Conservation (phyloP, 2,329 filamentous ascomycete species). For the Huntiella omanensis region DNA sequence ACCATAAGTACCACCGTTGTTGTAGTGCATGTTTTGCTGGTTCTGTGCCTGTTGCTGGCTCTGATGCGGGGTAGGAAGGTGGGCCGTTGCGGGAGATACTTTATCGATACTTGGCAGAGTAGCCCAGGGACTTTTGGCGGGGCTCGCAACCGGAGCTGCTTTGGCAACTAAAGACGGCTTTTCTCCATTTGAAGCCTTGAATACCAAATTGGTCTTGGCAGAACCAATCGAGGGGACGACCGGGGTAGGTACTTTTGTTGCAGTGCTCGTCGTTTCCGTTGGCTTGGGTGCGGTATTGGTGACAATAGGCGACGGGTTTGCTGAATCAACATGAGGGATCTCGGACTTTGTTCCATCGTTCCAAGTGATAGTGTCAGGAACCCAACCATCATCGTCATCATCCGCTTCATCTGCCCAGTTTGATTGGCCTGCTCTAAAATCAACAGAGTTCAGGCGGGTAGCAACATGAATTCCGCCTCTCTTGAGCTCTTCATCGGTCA, state of each 20-base stretch:
- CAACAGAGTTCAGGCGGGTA: constrained; percentile 57
- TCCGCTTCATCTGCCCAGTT: constrained; percentile 87
- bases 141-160: constrained; percentile 44
- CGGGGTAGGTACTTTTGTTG: not conserved
- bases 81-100: constrained; percentile 41
- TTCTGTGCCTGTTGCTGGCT: constrained; percentile 15
- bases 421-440: constrained; percentile 46
- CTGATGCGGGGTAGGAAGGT: constrained; percentile 15
- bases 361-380: constrained; percentile 67
- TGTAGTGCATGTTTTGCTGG: constrained; percentile 8
- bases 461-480: constrained; percentile 77
- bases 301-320: constrained; percentile 12
- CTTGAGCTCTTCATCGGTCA: constrained; percentile 73
- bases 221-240: not conserved
- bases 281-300: constrained; percentile 22
- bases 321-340: constrained; percentile 38
- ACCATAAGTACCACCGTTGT: not conserved
- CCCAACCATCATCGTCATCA: constrained; percentile 68
- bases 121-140: constrained; percentile 85
- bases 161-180: constrained; percentile 59
- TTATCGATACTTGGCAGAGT: constrained; percentile 69
- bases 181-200: constrained; percentile 41
- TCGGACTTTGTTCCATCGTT: constrained; percentile 73
- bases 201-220: constrained; percentile 28
- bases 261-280: not conserved